Evolutionary conservation across 2,329 filamentous ascomycete species (phyloP).

Genomic region (Aspergillus texensis): DNA sequence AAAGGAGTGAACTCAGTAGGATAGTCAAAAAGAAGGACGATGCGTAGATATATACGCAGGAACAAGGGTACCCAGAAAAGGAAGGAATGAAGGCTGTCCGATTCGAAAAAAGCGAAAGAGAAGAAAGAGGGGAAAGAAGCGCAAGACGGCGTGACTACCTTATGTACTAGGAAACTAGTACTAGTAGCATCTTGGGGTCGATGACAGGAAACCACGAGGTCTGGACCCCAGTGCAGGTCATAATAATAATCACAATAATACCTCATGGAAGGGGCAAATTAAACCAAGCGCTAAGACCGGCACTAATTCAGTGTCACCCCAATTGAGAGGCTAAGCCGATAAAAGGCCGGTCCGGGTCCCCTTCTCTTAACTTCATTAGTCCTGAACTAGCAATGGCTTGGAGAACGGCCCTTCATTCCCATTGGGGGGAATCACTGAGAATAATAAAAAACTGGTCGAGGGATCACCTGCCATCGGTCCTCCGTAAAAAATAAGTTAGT

Average conservation of each 20-base stretch:
- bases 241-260: constrained; percentile 4
- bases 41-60: constrained; percentile 1
- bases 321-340: constrained; percentile 10
- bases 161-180: constrained; percentile 5
- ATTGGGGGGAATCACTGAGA: background rate
- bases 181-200: background rate
- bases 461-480: background rate
- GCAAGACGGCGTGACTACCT: constrained; percentile 9
- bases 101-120: constrained; percentile 10
- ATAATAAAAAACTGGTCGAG: background rate
- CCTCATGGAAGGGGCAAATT: constrained; percentile 9
- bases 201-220: constrained; percentile 3
- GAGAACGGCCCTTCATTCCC: background rate
- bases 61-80: constrained; percentile 14
- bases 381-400: background rate
- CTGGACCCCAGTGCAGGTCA: background rate
- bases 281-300: constrained; percentile 4
- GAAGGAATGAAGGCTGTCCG: constrained; percentile 12
- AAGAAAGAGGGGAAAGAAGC: constrained; percentile 13
- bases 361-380: background rate
- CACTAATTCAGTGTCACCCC: constrained; percentile 7
- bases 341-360: constrained; percentile 11
- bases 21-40: constrained; percentile 8
- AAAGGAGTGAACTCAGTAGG: constrained; percentile 12
- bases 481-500: background rate